Evolutionary conservation across 2,329 filamentous ascomycete species (phyloP).

Genomic region (Colletotrichum trifolii): DNA sequence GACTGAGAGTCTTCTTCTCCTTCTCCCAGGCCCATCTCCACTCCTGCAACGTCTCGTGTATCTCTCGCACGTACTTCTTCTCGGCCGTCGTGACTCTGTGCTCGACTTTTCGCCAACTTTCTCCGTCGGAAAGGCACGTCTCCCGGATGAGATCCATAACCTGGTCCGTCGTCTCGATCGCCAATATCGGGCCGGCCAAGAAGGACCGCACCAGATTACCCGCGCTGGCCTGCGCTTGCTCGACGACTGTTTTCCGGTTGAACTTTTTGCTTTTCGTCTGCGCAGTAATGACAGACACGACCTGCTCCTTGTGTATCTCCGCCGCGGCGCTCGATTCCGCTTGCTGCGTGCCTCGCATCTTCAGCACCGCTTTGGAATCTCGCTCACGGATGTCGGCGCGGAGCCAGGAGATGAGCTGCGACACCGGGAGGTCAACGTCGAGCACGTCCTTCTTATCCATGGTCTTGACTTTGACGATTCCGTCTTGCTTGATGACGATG

Average conservation of each 20-base stretch:
- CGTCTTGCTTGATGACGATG: slow-evolving; percentile 85
- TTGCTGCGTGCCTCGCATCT: slow-evolving; percentile 48
- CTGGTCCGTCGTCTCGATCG: slow-evolving; percentile 88
- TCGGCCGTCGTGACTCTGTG: slow-evolving; percentile 82
- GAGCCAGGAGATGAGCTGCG: slow-evolving; percentile 83
- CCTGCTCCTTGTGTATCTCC: slow-evolving; percentile 65
- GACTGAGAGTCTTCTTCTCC: slow-evolving; percentile 61
- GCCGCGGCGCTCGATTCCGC: slow-evolving; percentile 44
- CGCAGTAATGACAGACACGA: slow-evolving; percentile 86
- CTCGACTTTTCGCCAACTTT: slow-evolving; percentile 85
- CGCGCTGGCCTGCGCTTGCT: slow-evolving; percentile 73
- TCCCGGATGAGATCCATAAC: slow-evolving; percentile 80
- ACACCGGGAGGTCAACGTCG: slow-evolving; percentile 79
- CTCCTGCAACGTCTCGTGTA: slow-evolving; percentile 78
- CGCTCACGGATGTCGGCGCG: slow-evolving; percentile 84
- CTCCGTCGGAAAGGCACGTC: slow-evolving; percentile 81
- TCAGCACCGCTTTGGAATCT: slow-evolving; percentile 69
- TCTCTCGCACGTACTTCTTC: slow-evolving; percentile 83
- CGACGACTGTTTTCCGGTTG: slow-evolving; percentile 87
- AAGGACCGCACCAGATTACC: slow-evolving; percentile 76
- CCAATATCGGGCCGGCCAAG: slow-evolving; percentile 82
- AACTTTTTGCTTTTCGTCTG: slow-evolving; percentile 91
- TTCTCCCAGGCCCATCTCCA: slow-evolving; percentile 70
- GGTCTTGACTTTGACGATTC: slow-evolving; percentile 81
- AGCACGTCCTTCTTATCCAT: slow-evolving; percentile 78